These are phyloP conservation scores for Coniella vitis DNA, from an alignment of 2,329 filamentous ascomycete species.

Conservation along the genomic window DNA sequence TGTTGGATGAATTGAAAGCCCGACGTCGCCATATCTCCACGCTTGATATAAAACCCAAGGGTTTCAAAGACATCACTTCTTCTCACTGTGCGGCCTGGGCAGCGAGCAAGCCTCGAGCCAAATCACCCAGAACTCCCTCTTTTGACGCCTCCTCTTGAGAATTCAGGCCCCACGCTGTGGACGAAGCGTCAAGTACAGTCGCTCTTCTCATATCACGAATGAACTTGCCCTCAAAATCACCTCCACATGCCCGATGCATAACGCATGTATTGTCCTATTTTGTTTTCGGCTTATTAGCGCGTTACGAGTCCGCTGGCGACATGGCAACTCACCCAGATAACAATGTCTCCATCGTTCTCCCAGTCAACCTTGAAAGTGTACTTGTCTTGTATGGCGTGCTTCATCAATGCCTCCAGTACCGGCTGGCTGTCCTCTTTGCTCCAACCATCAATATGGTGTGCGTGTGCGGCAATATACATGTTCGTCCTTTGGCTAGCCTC, in stretches of 20 bases:
- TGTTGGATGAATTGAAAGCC: no score
- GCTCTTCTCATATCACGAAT: not conserved
- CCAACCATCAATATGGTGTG: slow-evolving; percentile 34
- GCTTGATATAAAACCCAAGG: no score
- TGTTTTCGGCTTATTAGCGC: not conserved
- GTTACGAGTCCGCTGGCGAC: not conserved
- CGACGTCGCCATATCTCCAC: no score
- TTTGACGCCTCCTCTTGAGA: no score
- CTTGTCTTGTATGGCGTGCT: not conserved
- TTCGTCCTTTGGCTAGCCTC: slow-evolving; percentile 33
- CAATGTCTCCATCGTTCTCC: not conserved
- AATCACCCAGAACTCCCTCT: no score
- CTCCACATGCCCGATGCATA: not conserved
- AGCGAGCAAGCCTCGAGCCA: no score
- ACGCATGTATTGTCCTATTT: not conserved
- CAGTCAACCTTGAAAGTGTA: not conserved
- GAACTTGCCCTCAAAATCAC: not conserved
- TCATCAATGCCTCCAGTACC: not conserved
- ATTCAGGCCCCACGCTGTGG: not conserved
- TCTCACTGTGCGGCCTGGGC: no score
- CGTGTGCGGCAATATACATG: slow-evolving; percentile 37
- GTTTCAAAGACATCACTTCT: no score
- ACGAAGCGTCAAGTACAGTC: not conserved
- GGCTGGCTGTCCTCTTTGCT: slow-evolving; percentile 4
- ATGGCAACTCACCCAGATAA: not conserved